phyloP scores from a whole-genome alignment of 2,329 filamentous ascomycete genomes.

The Sclerotinia spermophila region DNA sequence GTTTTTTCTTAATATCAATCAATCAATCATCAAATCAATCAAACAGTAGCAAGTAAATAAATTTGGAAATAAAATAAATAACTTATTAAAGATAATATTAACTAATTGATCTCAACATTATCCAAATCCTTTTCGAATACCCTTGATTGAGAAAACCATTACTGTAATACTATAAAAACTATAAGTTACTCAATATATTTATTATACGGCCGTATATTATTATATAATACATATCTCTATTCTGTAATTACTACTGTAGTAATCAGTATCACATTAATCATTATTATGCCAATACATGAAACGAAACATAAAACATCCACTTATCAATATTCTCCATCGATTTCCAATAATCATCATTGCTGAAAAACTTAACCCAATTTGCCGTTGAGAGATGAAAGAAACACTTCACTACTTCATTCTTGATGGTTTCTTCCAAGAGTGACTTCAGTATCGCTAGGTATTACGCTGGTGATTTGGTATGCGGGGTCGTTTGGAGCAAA shows the following conservation, averaged over 20 bases:
- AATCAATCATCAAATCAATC: too few species aligned
- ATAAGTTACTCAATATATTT: too few species aligned
- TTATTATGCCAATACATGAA: neutral
- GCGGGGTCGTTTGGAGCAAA: neutral
- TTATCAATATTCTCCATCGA: neutral
- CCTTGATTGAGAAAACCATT: too few species aligned
- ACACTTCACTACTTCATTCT: neutral
- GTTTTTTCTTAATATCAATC: too few species aligned
- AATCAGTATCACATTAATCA: neutral
- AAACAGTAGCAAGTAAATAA: too few species aligned
- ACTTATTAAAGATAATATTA: too few species aligned
- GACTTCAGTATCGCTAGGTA: neutral
- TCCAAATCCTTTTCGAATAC: too few species aligned
- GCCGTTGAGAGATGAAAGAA: neutral
- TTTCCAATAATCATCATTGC: neutral
- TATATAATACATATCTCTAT: too few species aligned
- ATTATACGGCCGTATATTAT: too few species aligned
- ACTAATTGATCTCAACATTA: too few species aligned
- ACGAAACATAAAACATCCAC: neutral
- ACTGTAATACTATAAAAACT: too few species aligned
- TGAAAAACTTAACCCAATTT: neutral
- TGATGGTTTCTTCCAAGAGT: neutral
- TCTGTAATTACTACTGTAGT: neutral
- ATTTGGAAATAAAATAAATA: too few species aligned
- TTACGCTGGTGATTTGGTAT: neutral